Evolutionary conservation across 1,284 basidiomycete genomes (phyloP), one percentile per base, ranked within the genome.

Genomic region (Mrakiaceae sp.): DNA sequence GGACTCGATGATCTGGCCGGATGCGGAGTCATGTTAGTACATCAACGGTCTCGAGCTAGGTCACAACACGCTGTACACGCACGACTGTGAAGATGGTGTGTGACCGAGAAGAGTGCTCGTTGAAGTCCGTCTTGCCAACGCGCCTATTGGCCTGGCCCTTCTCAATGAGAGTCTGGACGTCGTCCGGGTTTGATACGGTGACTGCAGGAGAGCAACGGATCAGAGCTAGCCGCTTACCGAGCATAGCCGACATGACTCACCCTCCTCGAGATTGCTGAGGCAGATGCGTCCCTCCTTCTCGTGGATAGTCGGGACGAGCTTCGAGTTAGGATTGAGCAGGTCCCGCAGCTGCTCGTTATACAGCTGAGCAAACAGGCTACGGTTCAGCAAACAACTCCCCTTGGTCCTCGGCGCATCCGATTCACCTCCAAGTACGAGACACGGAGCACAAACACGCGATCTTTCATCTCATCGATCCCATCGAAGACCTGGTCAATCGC

Each of bases 321-420:
- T 68, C 70, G 74, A 58, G 62, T 73, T 74, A 53, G 70, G 70
- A 60, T 73, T 73, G 39, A 78, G 73, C 8, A 83, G 73, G 68
- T 83, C 82, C 44, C 79, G 77, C 14, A 83, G 73, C 3, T 77
- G 76, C 67, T 83, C 82, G 68, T 83, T 83, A 76, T 83, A 83
- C 66, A 83, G 82, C 67, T 78, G 51, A 40, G 14, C 9, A 44
- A 5, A 3, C 11, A 39, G 4, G 5, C 7, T 9, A 11, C 46
- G n/a, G 27, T 12, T 50, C 39, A 40, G 52, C 8, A 14, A 9
- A 40, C 7, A 40, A 5, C 14, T 8, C 8, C n/a, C 27, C 4
- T 46, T 48, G 12, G 12, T 14, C 60, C 16, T 46, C 14, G 9
- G 27, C 6, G 40, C 39, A 52, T 9, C 6, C 27, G n/a, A 49